phyloP scores from a whole-genome alignment of 2,329 filamentous ascomycete species.

The Beauveria sp. region DNA sequence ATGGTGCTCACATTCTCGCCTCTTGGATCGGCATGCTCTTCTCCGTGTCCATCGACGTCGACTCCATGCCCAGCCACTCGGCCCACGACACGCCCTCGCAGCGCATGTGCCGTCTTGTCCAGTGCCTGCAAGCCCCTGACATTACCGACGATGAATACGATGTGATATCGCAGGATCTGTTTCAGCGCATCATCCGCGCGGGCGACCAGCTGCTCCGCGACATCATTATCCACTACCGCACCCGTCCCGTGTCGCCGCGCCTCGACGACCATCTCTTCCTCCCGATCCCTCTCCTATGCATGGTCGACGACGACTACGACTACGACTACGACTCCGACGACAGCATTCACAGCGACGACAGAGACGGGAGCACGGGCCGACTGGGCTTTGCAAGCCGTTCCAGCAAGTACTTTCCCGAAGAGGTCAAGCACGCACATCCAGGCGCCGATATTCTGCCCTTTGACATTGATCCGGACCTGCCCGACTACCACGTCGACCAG shows the following conservation, averaged over 20 bases:
- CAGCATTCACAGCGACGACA: too few relatives aligned
- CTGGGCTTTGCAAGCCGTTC: background rate
- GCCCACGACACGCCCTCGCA: background rate
- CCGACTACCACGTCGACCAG: background rate
- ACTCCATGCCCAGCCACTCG: background rate
- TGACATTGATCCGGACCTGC: background rate
- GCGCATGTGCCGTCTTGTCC: conserved; percentile 18
- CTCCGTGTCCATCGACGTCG: background rate
- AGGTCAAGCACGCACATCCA: background rate
- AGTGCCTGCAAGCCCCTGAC: conserved; percentile 28
- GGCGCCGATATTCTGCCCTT: background rate
- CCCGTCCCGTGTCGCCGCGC: background rate
- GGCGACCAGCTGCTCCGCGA: background rate
- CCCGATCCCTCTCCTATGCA: background rate
- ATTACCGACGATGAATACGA: background rate
- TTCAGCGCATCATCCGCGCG: background rate
- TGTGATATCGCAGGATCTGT: background rate
- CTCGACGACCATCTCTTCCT: conserved; percentile 4
- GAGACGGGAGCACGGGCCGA: background rate
- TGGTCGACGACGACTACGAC: background rate
- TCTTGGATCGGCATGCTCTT: background rate
- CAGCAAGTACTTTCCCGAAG: background rate
- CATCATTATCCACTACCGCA: background rate
- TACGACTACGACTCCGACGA: too few relatives aligned
- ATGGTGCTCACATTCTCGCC: background rate